These are phyloP conservation scores for Chrysophaeum taylorii DNA, from an alignment of 352 stramenopile species.

Conservation along the genomic window DNA sequence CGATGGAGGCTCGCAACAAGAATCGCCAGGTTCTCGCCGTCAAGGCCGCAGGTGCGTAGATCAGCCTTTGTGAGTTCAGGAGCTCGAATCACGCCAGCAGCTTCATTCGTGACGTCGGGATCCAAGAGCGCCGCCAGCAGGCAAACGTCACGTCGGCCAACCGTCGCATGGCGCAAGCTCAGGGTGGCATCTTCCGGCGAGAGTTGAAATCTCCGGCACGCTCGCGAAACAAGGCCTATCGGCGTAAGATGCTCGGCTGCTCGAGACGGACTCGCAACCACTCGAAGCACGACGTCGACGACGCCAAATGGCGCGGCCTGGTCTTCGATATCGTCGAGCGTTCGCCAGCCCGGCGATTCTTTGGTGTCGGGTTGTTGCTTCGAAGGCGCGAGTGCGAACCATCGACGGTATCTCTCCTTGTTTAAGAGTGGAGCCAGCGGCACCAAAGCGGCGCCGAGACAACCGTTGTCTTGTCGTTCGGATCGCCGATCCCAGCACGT, in stretches of 20 bases:
- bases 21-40: neutral
- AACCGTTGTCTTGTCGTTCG: neutral
- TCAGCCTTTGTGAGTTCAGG: neutral
- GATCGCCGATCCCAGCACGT: neutral
- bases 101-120: neutral
- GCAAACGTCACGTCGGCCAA: neutral
- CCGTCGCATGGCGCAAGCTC: neutral
- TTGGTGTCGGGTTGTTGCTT: too few relatives aligned
- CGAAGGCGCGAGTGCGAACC: neutral
- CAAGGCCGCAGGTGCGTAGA: slow-evolving; percentile 2
- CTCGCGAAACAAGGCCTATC: neutral
- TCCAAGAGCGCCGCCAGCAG: neutral
- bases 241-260: neutral
- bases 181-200: neutral
- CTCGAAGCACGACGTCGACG: neutral
- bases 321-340: neutral
- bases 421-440: neutral
- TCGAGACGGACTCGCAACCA: neutral
- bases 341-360: neutral
- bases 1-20: neutral
- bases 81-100: neutral
- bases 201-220: slow-evolving; percentile 1
- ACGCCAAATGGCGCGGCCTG: neutral
- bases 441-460: neutral
- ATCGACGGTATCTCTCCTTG: neutral